A percentile compares a stretch with the other conserved stretches of the same genome.
Conservation (phyloP, 2,329 filamentous ascomycete species). For the Colletotrichum gloeosporioides region DNA sequence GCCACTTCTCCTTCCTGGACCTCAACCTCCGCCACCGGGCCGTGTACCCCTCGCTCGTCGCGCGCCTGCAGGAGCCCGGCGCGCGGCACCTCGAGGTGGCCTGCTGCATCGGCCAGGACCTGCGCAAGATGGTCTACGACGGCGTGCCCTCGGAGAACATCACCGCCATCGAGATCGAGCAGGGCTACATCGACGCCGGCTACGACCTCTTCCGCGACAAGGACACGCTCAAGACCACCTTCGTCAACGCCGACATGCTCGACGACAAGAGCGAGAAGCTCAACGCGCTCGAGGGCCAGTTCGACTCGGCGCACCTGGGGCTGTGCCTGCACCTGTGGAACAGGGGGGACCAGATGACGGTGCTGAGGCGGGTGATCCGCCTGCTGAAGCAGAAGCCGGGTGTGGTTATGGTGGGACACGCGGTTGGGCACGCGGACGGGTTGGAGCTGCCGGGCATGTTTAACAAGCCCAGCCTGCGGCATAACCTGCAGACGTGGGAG, state of each 20-base stretch:
- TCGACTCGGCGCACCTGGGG: slow-evolving; percentile 30
- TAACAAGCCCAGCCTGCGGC: neutral
- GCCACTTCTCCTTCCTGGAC: slow-evolving; percentile 22
- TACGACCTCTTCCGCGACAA: slow-evolving; percentile 31
- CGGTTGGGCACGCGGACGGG: slow-evolving; percentile 19
- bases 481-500: slow-evolving; percentile 21
- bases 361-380: slow-evolving; percentile 8
- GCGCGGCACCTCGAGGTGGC: slow-evolving; percentile 30
- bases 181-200: slow-evolving; percentile 26
- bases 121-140: slow-evolving; percentile 29
- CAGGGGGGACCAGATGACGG: slow-evolving; percentile 22
- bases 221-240: slow-evolving; percentile 23
- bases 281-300: slow-evolving; percentile 9
- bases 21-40: slow-evolving; percentile 3
- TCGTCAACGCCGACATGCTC: slow-evolving; percentile 26
- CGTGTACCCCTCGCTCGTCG: slow-evolving; percentile 20
- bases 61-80: slow-evolving; percentile 11
- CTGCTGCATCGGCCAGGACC: slow-evolving; percentile 33
- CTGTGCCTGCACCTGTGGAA: slow-evolving; percentile 30
- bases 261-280: slow-evolving; percentile 22
- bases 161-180: slow-evolving; percentile 27
- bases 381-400: slow-evolving; percentile 11
- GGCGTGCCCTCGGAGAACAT: slow-evolving; percentile 26
- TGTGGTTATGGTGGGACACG: slow-evolving; percentile 14
- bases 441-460: neutral